Percentiles rank a stretch among this genome's conserved stretches.
These are phyloP conservation scores for Phytophthora agathidicida DNA, from an alignment of 352 stramenopile species.

Conservation along the genomic window DNA sequence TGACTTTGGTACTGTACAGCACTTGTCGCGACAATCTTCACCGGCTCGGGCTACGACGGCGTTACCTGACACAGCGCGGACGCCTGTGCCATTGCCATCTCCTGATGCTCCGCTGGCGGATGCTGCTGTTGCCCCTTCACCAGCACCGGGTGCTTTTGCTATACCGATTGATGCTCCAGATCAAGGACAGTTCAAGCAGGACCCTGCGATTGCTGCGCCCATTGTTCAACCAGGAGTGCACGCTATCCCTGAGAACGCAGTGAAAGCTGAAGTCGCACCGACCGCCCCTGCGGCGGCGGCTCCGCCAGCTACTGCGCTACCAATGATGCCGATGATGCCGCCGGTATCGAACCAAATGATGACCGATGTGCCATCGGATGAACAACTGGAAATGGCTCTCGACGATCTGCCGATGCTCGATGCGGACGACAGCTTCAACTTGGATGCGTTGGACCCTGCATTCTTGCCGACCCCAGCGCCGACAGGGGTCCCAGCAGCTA, in stretches of 20 bases:
- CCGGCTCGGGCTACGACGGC: slow-evolving; percentile 12
- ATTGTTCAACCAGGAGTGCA: neutral
- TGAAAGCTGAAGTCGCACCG: slow-evolving; percentile 19
- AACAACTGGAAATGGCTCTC: slow-evolving; percentile 74
- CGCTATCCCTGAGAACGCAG: neutral
- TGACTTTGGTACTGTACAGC: slow-evolving; percentile 16
- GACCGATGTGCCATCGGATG: slow-evolving; percentile 58
- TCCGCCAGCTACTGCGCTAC: slow-evolving; percentile 8
- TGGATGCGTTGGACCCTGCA: slow-evolving; percentile 43
- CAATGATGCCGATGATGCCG: slow-evolving; percentile 36
- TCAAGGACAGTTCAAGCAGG: slow-evolving; percentile 9
- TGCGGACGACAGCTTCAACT: slow-evolving; percentile 65
- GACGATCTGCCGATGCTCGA: slow-evolving; percentile 80
- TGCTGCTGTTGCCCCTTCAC: neutral
- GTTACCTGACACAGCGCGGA: slow-evolving; percentile 9
- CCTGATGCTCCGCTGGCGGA: slow-evolving; percentile 3
- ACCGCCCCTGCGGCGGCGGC: neutral
- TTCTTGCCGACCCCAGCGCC: slow-evolving; percentile 36
- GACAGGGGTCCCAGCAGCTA: slow-evolving; percentile 7
- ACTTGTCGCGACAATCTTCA: slow-evolving; percentile 37
- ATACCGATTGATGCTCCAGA: neutral
- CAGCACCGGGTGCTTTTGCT: neutral
- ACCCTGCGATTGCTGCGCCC: neutral
- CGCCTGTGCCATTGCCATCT: slow-evolving; percentile 13
- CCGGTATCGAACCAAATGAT: slow-evolving; percentile 41